Base-by-base conservation (phyloP, 768 basidiomycete species). In the Leccinum fibrillosum region DNA sequence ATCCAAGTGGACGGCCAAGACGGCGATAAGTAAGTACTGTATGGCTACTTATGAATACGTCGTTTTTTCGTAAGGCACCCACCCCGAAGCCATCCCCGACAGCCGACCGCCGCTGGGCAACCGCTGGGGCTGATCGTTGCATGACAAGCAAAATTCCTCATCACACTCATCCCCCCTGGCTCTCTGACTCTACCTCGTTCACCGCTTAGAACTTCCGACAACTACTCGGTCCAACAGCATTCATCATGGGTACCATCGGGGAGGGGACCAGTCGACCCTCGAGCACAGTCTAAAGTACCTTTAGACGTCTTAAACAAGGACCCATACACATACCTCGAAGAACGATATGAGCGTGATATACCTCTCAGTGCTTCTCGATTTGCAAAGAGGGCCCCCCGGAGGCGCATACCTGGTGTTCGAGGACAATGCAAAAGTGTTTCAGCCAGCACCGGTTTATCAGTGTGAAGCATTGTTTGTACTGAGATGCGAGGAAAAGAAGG, bases 291-390 rank as follows among this genome's bases (percentile, higher is more conserved):
- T 49, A 21, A 21, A 21, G 21, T 15, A 8, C 28, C 45, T 44
- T 58, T 61, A 3, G 90, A 92, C 37, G 70, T 74, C 10, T 72
- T 90, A 52, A 80, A 78, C 52, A 69, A 76, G 19, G 93, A 92
- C 63, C 84, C 90, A 53, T 72, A 76, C 1, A 78, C 80, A 4
- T 97, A 95, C 72, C 79, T 98, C 23, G 95, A 98, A 72, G 94
- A 97, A 73, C 86, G 94, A 15, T 98, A 96, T 63, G 95, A 93
- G 0, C 84, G 94, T 5, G 98, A 96, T 68, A 75, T 96, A n/a
- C 90, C 94, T 12, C 68, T 88, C 2, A 76, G 81, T 15, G 83
- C 84, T 4, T 91, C 89, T 0, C 77, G 82, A 0, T 78, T 84
- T n/a, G 94, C 94, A 2, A 99, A 99, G 72, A 81, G 85, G 13